These are phyloP conservation scores for Nothophaeocryptopus gaeumannii DNA, from an alignment of 2,329 filamentous ascomycete genomes.

Conservation along the genomic window DNA sequence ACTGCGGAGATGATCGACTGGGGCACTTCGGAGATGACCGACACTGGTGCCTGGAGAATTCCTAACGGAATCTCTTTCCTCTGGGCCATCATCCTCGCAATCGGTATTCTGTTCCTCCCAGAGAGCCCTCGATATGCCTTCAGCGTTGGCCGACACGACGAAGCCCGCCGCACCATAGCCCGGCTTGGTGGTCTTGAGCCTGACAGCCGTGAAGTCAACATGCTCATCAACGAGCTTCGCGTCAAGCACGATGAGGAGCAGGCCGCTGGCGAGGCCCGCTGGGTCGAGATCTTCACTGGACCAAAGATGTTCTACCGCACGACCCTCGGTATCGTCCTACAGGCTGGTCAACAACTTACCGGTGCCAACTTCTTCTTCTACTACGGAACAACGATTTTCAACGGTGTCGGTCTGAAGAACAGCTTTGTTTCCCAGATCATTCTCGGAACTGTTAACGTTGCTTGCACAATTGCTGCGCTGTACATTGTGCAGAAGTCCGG, in stretches of 20 bases:
- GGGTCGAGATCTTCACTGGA: conserved; percentile 29
- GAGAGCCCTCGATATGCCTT: conserved; percentile 34
- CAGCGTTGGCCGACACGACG: conserved; percentile 31
- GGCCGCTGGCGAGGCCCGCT: conserved; percentile 15
- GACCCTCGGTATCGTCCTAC: conserved; percentile 33
- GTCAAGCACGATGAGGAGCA: conserved; percentile 34
- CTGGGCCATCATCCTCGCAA: conserved; percentile 34
- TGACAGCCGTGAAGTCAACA: conserved; percentile 27
- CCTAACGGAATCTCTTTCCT: conserved; percentile 34
- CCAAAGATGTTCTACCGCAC: conserved; percentile 33
- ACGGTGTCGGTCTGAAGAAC: conserved; percentile 35
- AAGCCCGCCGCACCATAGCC: conserved; percentile 32
- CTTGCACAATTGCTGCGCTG: conserved; percentile 47
- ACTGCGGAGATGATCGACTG: conserved; percentile 34
- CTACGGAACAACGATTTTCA: conserved; percentile 43
- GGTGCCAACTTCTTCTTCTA: conserved; percentile 45
- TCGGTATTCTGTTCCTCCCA: conserved; percentile 34
- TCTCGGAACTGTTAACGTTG: conserved; percentile 48
- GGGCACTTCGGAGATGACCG: conserved; percentile 25
- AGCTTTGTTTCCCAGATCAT: conserved; percentile 49
- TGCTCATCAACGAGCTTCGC: conserved; percentile 32
- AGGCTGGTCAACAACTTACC: conserved; percentile 35
- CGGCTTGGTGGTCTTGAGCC: conserved; percentile 28
- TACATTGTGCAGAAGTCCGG: conserved; percentile 51
- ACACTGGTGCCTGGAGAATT: conserved; percentile 32